phyloP scores from a whole-genome alignment of 2,329 filamentous ascomycete genomes.

The Xylariales sp. region DNA sequence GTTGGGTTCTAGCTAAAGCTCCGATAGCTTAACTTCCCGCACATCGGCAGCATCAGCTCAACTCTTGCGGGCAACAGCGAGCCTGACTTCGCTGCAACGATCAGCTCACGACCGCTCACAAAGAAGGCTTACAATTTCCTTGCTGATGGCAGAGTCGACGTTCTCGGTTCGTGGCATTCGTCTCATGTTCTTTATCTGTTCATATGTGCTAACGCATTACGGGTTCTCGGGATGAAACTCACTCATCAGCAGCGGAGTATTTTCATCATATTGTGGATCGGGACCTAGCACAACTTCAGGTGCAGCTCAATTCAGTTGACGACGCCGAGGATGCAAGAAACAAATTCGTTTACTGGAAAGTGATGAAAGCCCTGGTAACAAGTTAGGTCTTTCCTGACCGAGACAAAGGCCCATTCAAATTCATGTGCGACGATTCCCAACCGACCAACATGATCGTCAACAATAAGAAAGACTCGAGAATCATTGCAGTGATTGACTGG shows the following conservation, averaged over 20 bases:
- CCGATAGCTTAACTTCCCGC: not conserved
- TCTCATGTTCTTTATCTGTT: not conserved
- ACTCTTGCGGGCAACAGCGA: not conserved
- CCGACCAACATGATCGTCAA: slow-evolving; percentile 31
- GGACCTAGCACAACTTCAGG: slow-evolving; percentile 1
- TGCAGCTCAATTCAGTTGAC: slow-evolving; percentile 1
- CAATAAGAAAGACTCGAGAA: slow-evolving; percentile 26
- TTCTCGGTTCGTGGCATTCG: slow-evolving; percentile 1
- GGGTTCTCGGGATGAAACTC: not conserved
- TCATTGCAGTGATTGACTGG: slow-evolving; percentile 30
- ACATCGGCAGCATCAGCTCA: slow-evolving; percentile 2
- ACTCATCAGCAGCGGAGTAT: slow-evolving; percentile 3
- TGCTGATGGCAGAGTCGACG: not conserved
- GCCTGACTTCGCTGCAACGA: slow-evolving; percentile 1
- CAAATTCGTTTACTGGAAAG: not conserved
- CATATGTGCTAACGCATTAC: not conserved
- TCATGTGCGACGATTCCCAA: slow-evolving; percentile 32
- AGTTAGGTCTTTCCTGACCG: not conserved
- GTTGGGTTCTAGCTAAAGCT: not conserved
- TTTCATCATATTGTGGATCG: slow-evolving; percentile 1
- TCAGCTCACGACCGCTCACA: not conserved
- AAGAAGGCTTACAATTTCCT: slow-evolving; percentile 2
- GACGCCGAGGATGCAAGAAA: not conserved
- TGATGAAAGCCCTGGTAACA: not conserved
- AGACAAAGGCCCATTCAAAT: slow-evolving; percentile 27